These are phyloP conservation scores for Fusarium decemcellulare DNA, from an alignment of 2,329 filamentous ascomycete species.

Conservation along the genomic window DNA sequence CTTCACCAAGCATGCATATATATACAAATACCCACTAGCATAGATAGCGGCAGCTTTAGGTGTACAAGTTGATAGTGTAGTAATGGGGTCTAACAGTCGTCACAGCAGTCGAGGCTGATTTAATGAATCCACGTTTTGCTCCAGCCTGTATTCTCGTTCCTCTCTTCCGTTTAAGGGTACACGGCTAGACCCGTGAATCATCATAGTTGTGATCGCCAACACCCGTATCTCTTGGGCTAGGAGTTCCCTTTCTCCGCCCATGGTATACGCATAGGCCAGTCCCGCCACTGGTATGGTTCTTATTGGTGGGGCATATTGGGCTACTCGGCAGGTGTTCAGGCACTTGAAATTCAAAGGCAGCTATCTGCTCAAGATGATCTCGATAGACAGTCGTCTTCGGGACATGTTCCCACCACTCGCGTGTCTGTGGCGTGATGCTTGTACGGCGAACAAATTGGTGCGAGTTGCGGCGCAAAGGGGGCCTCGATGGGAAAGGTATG, in stretches of 20 bases:
- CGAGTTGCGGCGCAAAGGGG: conserved; percentile 27
- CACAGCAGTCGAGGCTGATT: not conserved
- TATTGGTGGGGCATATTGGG: conserved; percentile 66
- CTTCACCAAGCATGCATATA: not conserved
- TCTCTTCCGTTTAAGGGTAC: not conserved
- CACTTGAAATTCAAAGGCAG: conserved; percentile 62
- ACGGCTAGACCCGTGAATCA: not conserved
- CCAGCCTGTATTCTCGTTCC: not conserved
- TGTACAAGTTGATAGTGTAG: not conserved
- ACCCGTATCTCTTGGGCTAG: conserved; percentile 10
- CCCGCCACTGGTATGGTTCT: conserved; percentile 59
- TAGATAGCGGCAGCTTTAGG: conserved; percentile 3
- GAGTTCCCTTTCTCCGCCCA: conserved; percentile 52
- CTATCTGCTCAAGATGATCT: conserved; percentile 27
- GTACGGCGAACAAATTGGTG: conserved; percentile 37
- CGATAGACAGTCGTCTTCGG: conserved; percentile 42
- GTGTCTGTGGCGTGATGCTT: conserved; percentile 43
- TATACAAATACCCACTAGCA: conserved; percentile 4
- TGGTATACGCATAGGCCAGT: conserved; percentile 66
- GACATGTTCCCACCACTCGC: conserved; percentile 56
- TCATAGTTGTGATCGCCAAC: not conserved
- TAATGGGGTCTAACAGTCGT: not conserved
- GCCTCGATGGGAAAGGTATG: not conserved
- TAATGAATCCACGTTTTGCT: not conserved
- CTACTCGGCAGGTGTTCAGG: conserved; percentile 66